Base-by-base conservation (phyloP, 2,329 filamentous ascomycete genomes). In the Penicillium brevicompactum region DNA sequence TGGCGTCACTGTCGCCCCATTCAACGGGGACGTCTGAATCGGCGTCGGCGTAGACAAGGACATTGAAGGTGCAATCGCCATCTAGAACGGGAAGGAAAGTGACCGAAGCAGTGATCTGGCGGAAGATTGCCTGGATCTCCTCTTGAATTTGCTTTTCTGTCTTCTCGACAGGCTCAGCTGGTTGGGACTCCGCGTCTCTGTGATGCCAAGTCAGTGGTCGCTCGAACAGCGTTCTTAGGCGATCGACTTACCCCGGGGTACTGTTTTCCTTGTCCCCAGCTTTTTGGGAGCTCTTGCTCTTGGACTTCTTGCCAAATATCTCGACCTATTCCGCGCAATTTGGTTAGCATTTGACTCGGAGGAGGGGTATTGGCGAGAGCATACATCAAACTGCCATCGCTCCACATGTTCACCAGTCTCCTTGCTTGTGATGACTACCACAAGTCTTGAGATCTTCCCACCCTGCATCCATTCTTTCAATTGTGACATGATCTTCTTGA, bases 401-500 rank as follows among this genome's bases (percentile, higher is more conserved):
- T 99, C 94, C 43, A 99, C 87, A 74, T 96, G 89, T 72, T 97
- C 92, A 60, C 93, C 94, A 0, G 92, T 96, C 75, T 99, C 94
- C 76, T 97, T 97, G 80, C 90, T 90, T 31, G 93, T 97, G 64
- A 99, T 92, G 46, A 99, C 94, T 50, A 99, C 89, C 56, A 99
- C 92, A 11, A 99, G 86, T 76, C 96, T 97, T 49, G 91, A 95
- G 72, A 99, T 97, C 77, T 99, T 97, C 73, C 92, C 91, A 67
- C 89, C 90, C 50, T 92, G 83, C 92, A 97, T 97, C 94, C 94
- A 99, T 73, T 91, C 91, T 79, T 95, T 93, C 55, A 99, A 85
- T 76, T 99, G 94, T 27, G 87, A 88, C 92, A 97, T 99, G 79
- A 99, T 97, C 78, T 95, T 96, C 77, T 96, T 97, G 81, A 99